These are phyloP conservation scores for Davidsoniella australis DNA, from an alignment of 2,329 filamentous ascomycete genomes.

Conservation along the genomic window DNA sequence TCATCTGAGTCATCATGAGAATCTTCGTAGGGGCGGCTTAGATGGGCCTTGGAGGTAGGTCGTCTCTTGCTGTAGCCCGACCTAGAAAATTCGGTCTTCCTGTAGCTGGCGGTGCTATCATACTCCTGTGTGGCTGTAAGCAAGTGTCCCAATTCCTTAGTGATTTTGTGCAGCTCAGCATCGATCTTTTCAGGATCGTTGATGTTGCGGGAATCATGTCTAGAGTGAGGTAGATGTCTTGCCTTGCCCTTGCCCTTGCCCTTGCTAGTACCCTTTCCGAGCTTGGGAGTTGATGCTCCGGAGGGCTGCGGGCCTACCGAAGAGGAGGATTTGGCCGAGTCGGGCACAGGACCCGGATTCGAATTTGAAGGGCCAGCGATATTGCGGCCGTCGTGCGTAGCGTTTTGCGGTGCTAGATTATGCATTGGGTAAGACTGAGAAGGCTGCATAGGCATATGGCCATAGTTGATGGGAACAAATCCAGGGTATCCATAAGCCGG, in stretches of 20 bases:
- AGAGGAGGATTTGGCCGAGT: background rate
- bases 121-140: constrained; percentile 9
- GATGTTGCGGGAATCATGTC: background rate
- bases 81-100: background rate
- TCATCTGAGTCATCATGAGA: constrained; percentile 2
- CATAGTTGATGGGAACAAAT: background rate
- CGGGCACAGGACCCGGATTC: no score
- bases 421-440: background rate
- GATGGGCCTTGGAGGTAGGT: background rate
- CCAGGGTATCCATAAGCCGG: constrained; percentile 1
- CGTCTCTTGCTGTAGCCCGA: background rate
- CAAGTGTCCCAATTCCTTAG: constrained; percentile 1
- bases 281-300: constrained; percentile 8
- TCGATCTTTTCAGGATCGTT: background rate
- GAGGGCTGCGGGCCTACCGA: constrained; percentile 1
- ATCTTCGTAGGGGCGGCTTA: constrained; percentile 3
- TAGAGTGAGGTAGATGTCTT: background rate
- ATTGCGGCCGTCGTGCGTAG: background rate
- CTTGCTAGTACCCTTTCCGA: background rate
- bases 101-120: background rate
- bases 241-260: constrained; percentile 4
- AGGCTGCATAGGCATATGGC: background rate
- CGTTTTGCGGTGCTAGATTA: constrained; percentile 4
- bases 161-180: background rate
- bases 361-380: no score